Conservation (phyloP, 352 stramenopile genomes). For the Globisporangium spinosum region DNA sequence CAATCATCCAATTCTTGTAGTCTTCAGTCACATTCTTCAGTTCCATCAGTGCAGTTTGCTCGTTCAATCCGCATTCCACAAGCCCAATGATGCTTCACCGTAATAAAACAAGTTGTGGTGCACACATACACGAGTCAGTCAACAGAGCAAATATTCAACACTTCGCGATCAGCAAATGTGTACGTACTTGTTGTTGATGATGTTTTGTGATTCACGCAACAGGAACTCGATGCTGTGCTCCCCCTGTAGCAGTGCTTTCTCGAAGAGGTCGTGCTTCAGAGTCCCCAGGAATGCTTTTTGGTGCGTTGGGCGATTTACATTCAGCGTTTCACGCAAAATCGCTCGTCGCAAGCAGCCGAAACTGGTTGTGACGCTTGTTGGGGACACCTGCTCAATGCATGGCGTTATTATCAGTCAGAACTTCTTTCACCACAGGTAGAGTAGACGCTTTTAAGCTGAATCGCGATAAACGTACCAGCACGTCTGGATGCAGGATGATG, state of each 20-base stretch:
- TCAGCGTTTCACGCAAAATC: conserved; percentile 62
- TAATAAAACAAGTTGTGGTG: background rate
- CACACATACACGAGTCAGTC: conserved; percentile 9
- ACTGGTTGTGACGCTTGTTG: conserved; percentile 76
- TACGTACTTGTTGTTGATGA: conserved; percentile 62
- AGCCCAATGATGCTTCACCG: conserved; percentile 54
- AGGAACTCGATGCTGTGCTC: conserved; percentile 33
- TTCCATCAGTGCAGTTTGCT: conserved; percentile 54
- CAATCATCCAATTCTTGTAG: conserved; percentile 46
- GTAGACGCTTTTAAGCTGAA: background rate
- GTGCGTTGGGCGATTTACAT: conserved; percentile 52
- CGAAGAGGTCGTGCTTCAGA: conserved; percentile 84
- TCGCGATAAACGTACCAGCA: conserved; percentile 41
- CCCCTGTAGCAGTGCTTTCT: conserved; percentile 43
- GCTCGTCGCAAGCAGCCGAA: conserved; percentile 66
- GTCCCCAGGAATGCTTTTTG: conserved; percentile 67
- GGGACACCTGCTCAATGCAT: conserved; percentile 50
- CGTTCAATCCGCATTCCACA: conserved; percentile 59
- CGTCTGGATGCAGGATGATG: conserved; percentile 71
- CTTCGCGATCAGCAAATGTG: background rate
- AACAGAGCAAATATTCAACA: conserved; percentile 1
- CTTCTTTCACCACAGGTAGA: background rate
- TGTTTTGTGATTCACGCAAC: conserved; percentile 34
- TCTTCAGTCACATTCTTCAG: conserved; percentile 52
- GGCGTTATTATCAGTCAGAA: background rate